Conservation (phyloP, 2,329 filamentous ascomycete genomes). For the Epichloe coenophiala region DNA sequence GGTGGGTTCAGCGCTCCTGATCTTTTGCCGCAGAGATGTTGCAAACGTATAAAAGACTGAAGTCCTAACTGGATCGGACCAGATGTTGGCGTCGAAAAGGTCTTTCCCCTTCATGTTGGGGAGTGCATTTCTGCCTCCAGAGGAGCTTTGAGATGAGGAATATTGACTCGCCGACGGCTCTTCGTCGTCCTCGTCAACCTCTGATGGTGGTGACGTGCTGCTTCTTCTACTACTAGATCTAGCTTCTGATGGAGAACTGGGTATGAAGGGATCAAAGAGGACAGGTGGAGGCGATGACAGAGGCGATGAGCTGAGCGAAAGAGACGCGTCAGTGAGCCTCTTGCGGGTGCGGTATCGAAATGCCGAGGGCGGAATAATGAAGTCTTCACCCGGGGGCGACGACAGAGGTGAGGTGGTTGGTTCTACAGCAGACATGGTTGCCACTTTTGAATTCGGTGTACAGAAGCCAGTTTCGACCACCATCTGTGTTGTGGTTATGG, state of each 20-base stretch:
- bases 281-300: constrained; percentile 42
- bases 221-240: constrained; percentile 20
- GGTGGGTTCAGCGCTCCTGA: constrained; percentile 49
- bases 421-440: constrained; percentile 8
- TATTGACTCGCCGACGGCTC: constrained; percentile 24
- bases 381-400: constrained; percentile 22
- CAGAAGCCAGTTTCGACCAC: constrained; percentile 1
- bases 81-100: constrained; percentile 57
- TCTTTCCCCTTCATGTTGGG: constrained; percentile 58
- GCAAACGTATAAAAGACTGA: constrained; percentile 62
- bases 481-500: background rate
- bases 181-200: constrained; percentile 27
- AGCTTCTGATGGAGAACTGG: constrained; percentile 22
- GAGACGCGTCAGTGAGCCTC: constrained; percentile 10
- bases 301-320: constrained; percentile 34
- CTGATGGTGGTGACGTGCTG: constrained; percentile 29
- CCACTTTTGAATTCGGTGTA: constrained; percentile 7
- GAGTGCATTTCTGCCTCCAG: constrained; percentile 22
- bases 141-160: constrained; percentile 25
- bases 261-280: constrained; percentile 37
- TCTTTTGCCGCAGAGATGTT: constrained; percentile 51
- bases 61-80: constrained; percentile 53
- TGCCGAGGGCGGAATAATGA: constrained; percentile 13
- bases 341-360: constrained; percentile 12
- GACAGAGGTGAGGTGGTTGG: constrained; percentile 23